These are phyloP conservation scores for Anthoceros angustus DNA, from an alignment of 225 moss, liverwort and hornwort species.

Conservation along the genomic window DNA sequence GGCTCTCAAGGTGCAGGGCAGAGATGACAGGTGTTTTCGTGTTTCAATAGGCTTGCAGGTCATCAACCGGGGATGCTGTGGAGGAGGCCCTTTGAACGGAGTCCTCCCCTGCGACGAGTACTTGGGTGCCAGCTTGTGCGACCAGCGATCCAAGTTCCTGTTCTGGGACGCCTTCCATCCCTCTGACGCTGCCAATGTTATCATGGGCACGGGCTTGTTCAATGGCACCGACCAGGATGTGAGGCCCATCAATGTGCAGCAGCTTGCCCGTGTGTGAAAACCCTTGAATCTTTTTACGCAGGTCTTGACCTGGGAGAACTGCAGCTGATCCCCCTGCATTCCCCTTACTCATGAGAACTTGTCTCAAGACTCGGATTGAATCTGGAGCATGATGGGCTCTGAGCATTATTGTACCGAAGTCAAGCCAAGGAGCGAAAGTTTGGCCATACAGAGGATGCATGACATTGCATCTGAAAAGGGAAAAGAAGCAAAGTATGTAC, in stretches of 20 bases:
- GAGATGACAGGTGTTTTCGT: neutral
- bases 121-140: constrained; percentile 20
- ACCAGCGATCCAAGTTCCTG: constrained; percentile 19
- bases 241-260: constrained; percentile 35
- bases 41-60: constrained; percentile 25
- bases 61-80: constrained; percentile 49
- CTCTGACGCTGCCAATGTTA: constrained; percentile 31
- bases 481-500: too few species aligned
- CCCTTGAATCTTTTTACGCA: too few species aligned
- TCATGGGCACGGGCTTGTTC: constrained; percentile 26
- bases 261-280: constrained; percentile 22
- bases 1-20: neutral
- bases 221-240: constrained; percentile 22
- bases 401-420: too few species aligned
- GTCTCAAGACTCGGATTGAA: too few species aligned
- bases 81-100: constrained; percentile 38
- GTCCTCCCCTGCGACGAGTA: constrained; percentile 22
- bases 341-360: too few species aligned
- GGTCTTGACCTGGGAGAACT: too few species aligned
- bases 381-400: too few species aligned
- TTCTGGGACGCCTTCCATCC: constrained; percentile 78
- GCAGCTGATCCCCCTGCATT: too few species aligned
- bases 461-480: too few species aligned
- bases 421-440: too few species aligned
- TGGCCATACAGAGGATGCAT: too few species aligned